Conservation (phyloP, 2,329 filamentous ascomycete species). For the Teratosphaeria epicoccoides region DNA sequence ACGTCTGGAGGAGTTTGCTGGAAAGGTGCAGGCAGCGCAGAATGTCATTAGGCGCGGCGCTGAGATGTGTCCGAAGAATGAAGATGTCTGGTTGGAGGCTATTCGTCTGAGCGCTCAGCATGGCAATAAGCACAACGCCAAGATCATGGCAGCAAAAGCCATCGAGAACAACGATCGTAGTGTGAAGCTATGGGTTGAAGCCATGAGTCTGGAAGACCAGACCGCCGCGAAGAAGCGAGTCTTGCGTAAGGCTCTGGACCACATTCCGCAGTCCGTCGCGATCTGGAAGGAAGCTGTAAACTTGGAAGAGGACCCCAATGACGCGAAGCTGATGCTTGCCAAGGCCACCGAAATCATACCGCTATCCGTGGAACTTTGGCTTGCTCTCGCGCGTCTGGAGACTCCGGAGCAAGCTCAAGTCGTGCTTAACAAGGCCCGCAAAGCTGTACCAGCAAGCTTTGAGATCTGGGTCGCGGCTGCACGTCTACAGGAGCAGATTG, state of each 20-base stretch:
- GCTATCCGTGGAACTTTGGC: conserved; percentile 86
- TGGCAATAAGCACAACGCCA: conserved; percentile 73
- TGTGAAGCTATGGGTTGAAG: conserved; percentile 85
- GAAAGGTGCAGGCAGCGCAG: conserved; percentile 79
- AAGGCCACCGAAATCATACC: conserved; percentile 95
- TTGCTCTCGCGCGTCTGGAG: conserved; percentile 82
- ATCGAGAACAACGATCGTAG: conserved; percentile 86
- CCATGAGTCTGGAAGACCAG: conserved; percentile 83
- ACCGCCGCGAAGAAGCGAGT: conserved; percentile 82
- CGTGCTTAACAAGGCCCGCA: conserved; percentile 88
- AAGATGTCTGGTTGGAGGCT: conserved; percentile 93
- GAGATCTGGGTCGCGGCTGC: conserved; percentile 97
- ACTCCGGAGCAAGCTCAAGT: conserved; percentile 85
- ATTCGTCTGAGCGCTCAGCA: conserved; percentile 81
- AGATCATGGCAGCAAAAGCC: conserved; percentile 86
- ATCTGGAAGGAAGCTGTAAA: conserved; percentile 99
- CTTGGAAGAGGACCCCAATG: conserved; percentile 77
- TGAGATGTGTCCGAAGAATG: conserved; percentile 81
- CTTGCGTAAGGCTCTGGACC: conserved; percentile 78
- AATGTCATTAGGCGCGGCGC: conserved; percentile 83
- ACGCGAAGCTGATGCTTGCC: conserved; percentile 78
- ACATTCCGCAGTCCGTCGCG: conserved; percentile 85
- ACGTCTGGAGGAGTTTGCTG: conserved; percentile 81
- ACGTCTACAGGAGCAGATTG: conserved; percentile 79
- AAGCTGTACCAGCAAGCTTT: conserved; percentile 82